A percentile compares a stretch with the other conserved stretches of the same genome.
These are phyloP conservation scores for Botrytis hyacinthi DNA, from an alignment of 2,329 filamentous ascomycete species.

Conservation along the genomic window DNA sequence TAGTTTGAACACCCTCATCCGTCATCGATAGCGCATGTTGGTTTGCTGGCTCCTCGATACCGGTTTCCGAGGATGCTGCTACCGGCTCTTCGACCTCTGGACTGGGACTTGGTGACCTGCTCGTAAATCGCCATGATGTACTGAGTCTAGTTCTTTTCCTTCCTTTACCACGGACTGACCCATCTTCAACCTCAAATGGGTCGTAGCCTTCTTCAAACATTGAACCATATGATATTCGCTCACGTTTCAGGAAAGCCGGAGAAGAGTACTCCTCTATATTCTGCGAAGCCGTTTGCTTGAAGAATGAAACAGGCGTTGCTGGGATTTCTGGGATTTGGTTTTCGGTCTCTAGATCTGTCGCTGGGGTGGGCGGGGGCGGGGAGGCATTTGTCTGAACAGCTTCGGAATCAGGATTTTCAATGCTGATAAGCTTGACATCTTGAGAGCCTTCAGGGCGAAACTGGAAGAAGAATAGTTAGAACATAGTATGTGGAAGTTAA, in stretches of 20 bases:
- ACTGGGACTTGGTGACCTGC: slow-evolving; percentile 65
- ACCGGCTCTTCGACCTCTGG: slow-evolving; percentile 41
- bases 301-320: slow-evolving; percentile 24
- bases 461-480: slow-evolving; percentile 37
- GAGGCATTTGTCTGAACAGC: slow-evolving; percentile 24
- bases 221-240: slow-evolving; percentile 66
- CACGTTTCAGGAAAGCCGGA: slow-evolving; percentile 75
- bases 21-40: slow-evolving; percentile 36
- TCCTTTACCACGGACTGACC: slow-evolving; percentile 55
- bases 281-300: slow-evolving; percentile 39
- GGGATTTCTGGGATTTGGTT: slow-evolving; percentile 29
- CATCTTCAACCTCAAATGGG: slow-evolving; percentile 66
- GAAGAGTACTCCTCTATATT: slow-evolving; percentile 62
- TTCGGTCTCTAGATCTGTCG: slow-evolving; percentile 26
- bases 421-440: slow-evolving; percentile 50
- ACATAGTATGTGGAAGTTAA: slow-evolving; percentile 24
- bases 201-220: slow-evolving; percentile 64
- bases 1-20: slow-evolving; percentile 44
- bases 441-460: slow-evolving; percentile 49
- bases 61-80: slow-evolving; percentile 16
- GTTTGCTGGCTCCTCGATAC: slow-evolving; percentile 25
- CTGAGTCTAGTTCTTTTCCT: slow-evolving; percentile 68
- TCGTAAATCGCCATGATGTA: slow-evolving; percentile 71
- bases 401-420: slow-evolving; percentile 47
- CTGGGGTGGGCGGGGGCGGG: slow-evolving; percentile 24